A percentile compares a stretch with the other conserved stretches of the same genome.
phyloP scores from a whole-genome alignment of 768 basidiomycete species.

The Lactifluus rugatus region DNA sequence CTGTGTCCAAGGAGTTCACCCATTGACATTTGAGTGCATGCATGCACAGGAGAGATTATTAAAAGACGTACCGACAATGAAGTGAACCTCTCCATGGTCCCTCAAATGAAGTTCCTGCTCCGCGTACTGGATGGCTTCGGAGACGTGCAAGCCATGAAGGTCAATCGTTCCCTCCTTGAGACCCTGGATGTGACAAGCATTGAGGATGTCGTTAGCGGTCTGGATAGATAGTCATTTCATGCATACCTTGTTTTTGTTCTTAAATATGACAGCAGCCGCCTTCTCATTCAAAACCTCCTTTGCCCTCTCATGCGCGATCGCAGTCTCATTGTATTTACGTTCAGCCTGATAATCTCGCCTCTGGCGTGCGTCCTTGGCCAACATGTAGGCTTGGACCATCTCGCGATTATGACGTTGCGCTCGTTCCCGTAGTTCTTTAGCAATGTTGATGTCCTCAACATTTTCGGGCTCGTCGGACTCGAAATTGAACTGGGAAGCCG shows the following conservation, averaged over 20 bases:
- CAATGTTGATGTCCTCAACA: not conserved
- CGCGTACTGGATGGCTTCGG: not conserved
- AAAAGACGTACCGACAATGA: constrained; percentile 8
- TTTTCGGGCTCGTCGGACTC: not conserved
- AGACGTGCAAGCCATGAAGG: constrained; percentile 2
- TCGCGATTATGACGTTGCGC: not conserved
- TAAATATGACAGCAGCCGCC: not conserved
- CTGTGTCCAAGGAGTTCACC: not conserved
- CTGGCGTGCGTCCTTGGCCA: not conserved
- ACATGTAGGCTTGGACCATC: not conserved
- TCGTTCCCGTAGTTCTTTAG: not conserved
- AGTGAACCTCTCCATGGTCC: not conserved
- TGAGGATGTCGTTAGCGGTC: not conserved
- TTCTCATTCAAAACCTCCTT: not conserved
- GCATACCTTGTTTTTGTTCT: constrained; percentile 4
- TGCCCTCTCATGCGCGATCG: not conserved
- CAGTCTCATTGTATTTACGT: not conserved
- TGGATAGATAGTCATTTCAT: not conserved
- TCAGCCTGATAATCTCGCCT: not conserved
- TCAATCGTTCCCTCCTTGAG: not conserved
- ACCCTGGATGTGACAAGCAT: not conserved
- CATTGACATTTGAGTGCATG: not conserved
- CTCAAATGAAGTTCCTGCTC: not conserved
- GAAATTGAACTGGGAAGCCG: not conserved
- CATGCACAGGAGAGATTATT: not conserved